These are phyloP conservation scores for Epichloe sp. DNA, from an alignment of 2,329 filamentous ascomycete species.

Conservation along the genomic window DNA sequence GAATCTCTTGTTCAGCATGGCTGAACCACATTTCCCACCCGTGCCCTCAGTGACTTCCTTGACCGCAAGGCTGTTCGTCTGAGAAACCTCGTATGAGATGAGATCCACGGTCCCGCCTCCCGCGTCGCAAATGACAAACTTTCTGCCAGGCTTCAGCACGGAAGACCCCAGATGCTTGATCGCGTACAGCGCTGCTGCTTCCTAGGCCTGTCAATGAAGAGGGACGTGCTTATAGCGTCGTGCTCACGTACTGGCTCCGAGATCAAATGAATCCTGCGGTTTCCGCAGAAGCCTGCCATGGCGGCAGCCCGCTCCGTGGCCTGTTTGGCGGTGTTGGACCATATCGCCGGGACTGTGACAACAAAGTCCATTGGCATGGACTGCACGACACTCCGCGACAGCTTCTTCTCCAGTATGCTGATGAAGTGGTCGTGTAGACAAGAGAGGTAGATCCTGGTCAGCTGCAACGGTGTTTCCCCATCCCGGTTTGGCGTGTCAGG, in stretches of 20 bases:
- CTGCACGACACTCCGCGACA: slow-evolving; percentile 28
- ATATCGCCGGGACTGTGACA: slow-evolving; percentile 45
- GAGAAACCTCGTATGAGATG: slow-evolving; percentile 36
- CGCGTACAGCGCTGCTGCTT: slow-evolving; percentile 38
- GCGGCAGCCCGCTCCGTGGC: slow-evolving; percentile 30
- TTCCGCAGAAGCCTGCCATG: slow-evolving; percentile 26
- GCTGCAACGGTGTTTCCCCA: slow-evolving; percentile 21
- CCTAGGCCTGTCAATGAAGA: slow-evolving; percentile 13
- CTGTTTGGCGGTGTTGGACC: slow-evolving; percentile 41
- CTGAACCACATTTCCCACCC: slow-evolving; percentile 36
- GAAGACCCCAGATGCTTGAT: slow-evolving; percentile 29
- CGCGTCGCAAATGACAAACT: slow-evolving; percentile 40
- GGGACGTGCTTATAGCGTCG: neutral
- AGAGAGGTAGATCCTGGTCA: slow-evolving; percentile 30
- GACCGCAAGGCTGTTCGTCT: slow-evolving; percentile 29
- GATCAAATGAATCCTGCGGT: slow-evolving; percentile 31
- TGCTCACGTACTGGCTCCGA: slow-evolving; percentile 30
- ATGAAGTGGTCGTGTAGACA: slow-evolving; percentile 36
- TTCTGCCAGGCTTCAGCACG: slow-evolving; percentile 29
- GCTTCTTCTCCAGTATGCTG: slow-evolving; percentile 26
- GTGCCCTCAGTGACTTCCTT: slow-evolving; percentile 35
- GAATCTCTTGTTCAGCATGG: slow-evolving; percentile 36
- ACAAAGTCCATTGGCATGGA: slow-evolving; percentile 38
- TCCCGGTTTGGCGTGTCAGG: slow-evolving; percentile 16
- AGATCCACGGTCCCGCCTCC: slow-evolving; percentile 42